phyloP scores from a whole-genome alignment of 2,329 filamentous ascomycete genomes.

The Fusarium tanahbumbuense region DNA sequence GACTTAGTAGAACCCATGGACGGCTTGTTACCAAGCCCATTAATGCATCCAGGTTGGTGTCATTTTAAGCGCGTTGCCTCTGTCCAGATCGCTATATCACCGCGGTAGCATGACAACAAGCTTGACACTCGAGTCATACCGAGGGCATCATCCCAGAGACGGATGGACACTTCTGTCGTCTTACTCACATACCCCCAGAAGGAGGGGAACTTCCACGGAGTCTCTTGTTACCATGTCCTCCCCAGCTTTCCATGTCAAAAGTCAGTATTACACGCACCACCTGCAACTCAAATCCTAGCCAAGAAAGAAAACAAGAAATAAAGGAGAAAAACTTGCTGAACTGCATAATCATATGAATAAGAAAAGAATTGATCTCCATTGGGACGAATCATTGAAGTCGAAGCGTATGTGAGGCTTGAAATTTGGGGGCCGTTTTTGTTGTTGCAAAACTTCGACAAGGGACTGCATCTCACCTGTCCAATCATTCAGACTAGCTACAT shows the following conservation, averaged over 20 bases:
- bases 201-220: neutral
- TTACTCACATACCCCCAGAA: neutral
- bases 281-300: neutral
- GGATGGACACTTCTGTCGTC: neutral
- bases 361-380: neutral
- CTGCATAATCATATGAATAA: neutral
- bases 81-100: fast-evolving
- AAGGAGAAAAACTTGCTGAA: neutral
- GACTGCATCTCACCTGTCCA: neutral
- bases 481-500: neutral
- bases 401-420: neutral
- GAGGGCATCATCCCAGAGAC: neutral
- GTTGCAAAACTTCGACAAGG: neutral
- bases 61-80: neutral
- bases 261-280: neutral
- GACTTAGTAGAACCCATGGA: neutral
- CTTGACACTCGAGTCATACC: neutral
- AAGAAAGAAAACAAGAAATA: neutral
- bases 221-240: neutral
- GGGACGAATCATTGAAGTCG: neutral
- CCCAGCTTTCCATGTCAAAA: no score
- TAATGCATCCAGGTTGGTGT: neutral
- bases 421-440: slow-evolving; percentile 9
- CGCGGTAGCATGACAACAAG: neutral
- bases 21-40: neutral